Evolutionary conservation across 768 basidiomycete species (phyloP).

Genomic region (Termitomyces sp.): DNA sequence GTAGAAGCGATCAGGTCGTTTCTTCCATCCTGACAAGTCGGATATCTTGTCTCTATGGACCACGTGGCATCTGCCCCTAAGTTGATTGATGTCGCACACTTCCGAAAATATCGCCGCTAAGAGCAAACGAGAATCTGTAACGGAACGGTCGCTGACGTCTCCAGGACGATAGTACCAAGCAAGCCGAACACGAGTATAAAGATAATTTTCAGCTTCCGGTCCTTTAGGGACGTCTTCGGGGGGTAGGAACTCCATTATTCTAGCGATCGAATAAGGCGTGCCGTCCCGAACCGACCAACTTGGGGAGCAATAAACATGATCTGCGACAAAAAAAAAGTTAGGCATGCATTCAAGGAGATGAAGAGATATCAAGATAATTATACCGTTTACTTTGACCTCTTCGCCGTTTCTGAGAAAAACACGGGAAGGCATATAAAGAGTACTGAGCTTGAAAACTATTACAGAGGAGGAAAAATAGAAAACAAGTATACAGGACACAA

Average conservation of each 20-base stretch:
- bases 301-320: constrained; percentile 96
- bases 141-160: constrained; percentile 90
- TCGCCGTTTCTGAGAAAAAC: constrained; percentile 77
- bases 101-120: constrained; percentile 96
- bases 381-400: constrained; percentile 84
- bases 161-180: constrained; percentile 97
- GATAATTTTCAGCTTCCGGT: constrained; percentile 58
- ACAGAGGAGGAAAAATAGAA: constrained; percentile 24
- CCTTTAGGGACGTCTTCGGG: constrained; percentile 68
- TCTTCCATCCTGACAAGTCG: constrained; percentile 91
- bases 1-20: constrained; percentile 91
- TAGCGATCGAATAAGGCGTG: constrained; percentile 91
- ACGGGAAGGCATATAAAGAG: constrained; percentile 37
- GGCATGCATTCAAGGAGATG: constrained; percentile 5
- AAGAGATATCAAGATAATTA: constrained; percentile 21
- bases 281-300: constrained; percentile 90
- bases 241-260: constrained; percentile 95
- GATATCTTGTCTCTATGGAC: constrained; percentile 93
- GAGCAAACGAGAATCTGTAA: constrained; percentile 86
- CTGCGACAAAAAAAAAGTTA: constrained; percentile 42
- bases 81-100: constrained; percentile 89
- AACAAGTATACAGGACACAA: constrained; percentile 15
- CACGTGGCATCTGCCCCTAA: constrained; percentile 91
- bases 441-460: constrained; percentile 27
- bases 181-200: constrained; percentile 79